Evolutionary conservation across 2,329 filamentous ascomycete species (phyloP).

Genomic region (Botrytis pseudocinerea): DNA sequence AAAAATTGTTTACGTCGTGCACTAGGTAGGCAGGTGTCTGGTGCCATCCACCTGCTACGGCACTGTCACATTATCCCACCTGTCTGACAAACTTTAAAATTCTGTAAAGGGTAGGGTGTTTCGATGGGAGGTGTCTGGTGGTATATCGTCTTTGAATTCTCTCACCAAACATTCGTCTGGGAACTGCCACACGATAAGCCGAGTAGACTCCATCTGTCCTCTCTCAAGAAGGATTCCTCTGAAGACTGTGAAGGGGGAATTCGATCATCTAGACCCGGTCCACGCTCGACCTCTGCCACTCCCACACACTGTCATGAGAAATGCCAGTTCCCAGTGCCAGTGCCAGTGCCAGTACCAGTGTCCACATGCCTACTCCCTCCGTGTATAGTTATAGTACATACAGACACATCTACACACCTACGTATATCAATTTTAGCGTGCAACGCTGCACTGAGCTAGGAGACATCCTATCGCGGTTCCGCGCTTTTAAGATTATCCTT

Average conservation of each 20-base stretch:
- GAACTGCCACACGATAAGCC: neutral
- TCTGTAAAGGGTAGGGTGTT: neutral
- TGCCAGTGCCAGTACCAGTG: neutral
- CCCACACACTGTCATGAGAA: neutral
- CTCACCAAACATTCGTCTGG: neutral
- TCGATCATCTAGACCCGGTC: neutral
- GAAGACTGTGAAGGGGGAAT: neutral
- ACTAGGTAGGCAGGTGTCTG: neutral
- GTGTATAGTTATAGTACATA: neutral
- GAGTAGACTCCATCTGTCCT: neutral
- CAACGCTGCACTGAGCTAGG: conserved; percentile 15
- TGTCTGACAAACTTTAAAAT: neutral
- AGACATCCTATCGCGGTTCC: conserved; percentile 2
- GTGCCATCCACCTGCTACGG: neutral
- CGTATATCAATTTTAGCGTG: conserved; percentile 8
- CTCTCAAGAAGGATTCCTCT: neutral
- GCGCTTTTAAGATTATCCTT: conserved; percentile 5
- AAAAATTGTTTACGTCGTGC: neutral
- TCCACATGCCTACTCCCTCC: neutral
- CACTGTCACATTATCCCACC: neutral
- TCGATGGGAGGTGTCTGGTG: neutral
- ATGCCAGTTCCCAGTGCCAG: neutral
- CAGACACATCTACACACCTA: neutral
- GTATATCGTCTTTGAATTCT: neutral
- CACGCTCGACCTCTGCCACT: neutral